Evolutionary conservation across 441 rosid species (phyloP), one percentile per base, ranked within the genome.

Genomic region (Populus hybrid): DNA sequence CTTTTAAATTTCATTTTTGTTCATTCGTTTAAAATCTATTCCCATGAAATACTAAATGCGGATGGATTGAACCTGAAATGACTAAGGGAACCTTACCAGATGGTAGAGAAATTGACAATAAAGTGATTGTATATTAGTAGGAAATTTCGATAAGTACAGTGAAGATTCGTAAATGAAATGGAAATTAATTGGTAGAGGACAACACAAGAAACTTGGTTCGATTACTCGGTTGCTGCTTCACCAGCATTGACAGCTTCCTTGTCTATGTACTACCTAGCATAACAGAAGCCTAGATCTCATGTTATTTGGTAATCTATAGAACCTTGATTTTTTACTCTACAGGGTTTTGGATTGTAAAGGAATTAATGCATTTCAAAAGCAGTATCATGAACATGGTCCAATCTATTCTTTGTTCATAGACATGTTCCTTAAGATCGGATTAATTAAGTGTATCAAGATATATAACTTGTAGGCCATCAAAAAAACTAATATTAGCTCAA

Each of bases 31-130:
- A n/a, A 7, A 8, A 16, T 21, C 19, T 11, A 64, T 2, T 2
- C 50, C 50, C n/a, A 10, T 9, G 12, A 28, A 14, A 2, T 71
- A 57, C 18, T 69, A 10, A 66, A 73, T 70, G 18, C 46, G 23
- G 2, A 21, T 68, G 7, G 1, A n/a, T n/a, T 12, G 70, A 2
- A 40, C 18, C 53, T 46, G 24, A 68, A 67, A 72, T 73, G 75
- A 35, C 67, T 67, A 88, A n/a, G 93, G 94, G 97, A 66, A 87
- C 87, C 23, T 83, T 92, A 28, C 85, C 81, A 42, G 95, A 92
- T 36, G 91, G 95, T 19, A 87, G 97, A 87, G 95, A 91, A 80
- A 88, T 91, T 4, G 91, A n/a, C 95, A 23, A 75, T 92, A 46
- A 92, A 92, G 75, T 88, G 91, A 23, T 71, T 91, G 9, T 86